Evolutionary conservation across 495 filamentous ascomycete genomes (phyloP), one percentile per base, ranked within the genome.

Genomic region (Delitschia confertaspora): DNA sequence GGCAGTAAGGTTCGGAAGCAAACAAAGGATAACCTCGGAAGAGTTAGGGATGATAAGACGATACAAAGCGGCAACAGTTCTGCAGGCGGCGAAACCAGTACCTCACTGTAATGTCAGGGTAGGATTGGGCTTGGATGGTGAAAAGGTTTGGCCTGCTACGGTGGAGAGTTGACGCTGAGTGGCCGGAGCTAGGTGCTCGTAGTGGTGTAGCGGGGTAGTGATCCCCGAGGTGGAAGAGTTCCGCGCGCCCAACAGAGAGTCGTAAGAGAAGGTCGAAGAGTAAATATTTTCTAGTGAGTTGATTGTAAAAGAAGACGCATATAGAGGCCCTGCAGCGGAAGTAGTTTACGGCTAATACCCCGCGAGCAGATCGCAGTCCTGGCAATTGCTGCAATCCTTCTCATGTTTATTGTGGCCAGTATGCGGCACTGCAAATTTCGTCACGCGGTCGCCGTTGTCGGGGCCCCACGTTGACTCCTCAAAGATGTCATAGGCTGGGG

Each of bases 181-280:
- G n/a, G n/a, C n/a, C n/a, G n/a, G n/a, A n/a, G n/a, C n/a, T n/a
- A n/a, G n/a, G n/a, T n/a, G n/a, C n/a, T n/a, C n/a, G n/a, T n/a
- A n/a, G n/a, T n/a, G n/a, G n/a, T n/a, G n/a, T n/a, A n/a, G 50
- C 50, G 50, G 50, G 50, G 50, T 49, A 54, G 45, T 27, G 44
- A 38, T 39, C 33, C 49, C 51, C 51, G 45, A 54, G 51, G 51
- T 40, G n/a, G 25, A 13, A 42, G 16, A 22, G 33, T 14, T 3
- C 3, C 14, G n/a, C 10, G 11, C 33, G n/a, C 17, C n/a, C n/a
- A 2, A 19, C 18, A 36, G 18, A 18, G 18, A 36, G 17, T 18
- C 14, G n/a, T 7, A n/a, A 7, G 26, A 29, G 26, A 29, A n/a
- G 26, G 26, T 7, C 7, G 32, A 36, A 18, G 33, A 29, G 26